Conservation (phyloP, 768 basidiomycete genomes). For the Trametes gibbosa region DNA sequence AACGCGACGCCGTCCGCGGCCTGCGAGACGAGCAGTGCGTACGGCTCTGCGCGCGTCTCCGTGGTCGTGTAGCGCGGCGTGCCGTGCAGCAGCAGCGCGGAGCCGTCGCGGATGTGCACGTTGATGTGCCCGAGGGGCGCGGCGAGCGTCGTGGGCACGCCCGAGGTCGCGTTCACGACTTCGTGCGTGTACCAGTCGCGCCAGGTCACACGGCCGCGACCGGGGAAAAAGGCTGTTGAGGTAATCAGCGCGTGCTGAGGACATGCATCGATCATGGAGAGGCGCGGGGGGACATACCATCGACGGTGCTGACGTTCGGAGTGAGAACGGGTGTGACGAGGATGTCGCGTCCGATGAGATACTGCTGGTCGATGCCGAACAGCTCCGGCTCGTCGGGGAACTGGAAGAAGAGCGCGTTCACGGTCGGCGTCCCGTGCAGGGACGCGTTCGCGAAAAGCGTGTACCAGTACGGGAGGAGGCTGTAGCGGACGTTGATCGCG, state of each 20-base stretch:
- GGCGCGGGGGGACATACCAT: slow-evolving; percentile 41
- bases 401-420: slow-evolving; percentile 75
- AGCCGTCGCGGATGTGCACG: slow-evolving; percentile 70
- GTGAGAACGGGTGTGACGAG: slow-evolving; percentile 73
- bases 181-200: slow-evolving; percentile 74
- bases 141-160: slow-evolving; percentile 47
- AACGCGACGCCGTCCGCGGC: slow-evolving; percentile 46
- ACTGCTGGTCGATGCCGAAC: slow-evolving; percentile 62
- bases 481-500: slow-evolving; percentile 66
- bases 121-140: slow-evolving; percentile 76
- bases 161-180: slow-evolving; percentile 40
- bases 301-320: slow-evolving; percentile 64
- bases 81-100: slow-evolving; percentile 61
- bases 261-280: too few relatives aligned
- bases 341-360: slow-evolving; percentile 66
- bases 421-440: slow-evolving; percentile 59
- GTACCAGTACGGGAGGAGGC: slow-evolving; percentile 78
- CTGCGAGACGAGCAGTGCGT: slow-evolving; percentile 59
- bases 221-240: slow-evolving; percentile 58
- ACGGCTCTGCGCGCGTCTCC: slow-evolving; percentile 62
- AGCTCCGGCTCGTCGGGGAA: slow-evolving; percentile 69
- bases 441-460: slow-evolving; percentile 72
- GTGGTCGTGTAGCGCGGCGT: slow-evolving; percentile 64
- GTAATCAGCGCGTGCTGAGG: too few relatives aligned
- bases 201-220: slow-evolving; percentile 56